These are phyloP conservation scores for Colletotrichum sidae DNA, from an alignment of 2,329 filamentous ascomycete genomes.

Conservation along the genomic window DNA sequence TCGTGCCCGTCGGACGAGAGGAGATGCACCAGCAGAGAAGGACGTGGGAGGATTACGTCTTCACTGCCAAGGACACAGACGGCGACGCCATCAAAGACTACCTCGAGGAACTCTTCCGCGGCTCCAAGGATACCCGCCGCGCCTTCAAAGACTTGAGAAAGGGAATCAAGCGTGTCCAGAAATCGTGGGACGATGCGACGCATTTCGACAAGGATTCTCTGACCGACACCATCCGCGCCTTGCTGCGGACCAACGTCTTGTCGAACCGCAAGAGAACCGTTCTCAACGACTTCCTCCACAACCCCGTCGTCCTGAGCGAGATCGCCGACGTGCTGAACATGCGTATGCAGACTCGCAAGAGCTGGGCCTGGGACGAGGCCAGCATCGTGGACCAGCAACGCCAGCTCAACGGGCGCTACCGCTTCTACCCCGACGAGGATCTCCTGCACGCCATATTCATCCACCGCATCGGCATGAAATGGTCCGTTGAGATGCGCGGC, in stretches of 20 bases:
- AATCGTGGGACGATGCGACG: conserved; percentile 39
- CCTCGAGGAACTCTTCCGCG: conserved; percentile 61
- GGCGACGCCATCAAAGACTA: conserved; percentile 58
- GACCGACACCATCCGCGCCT: conserved; percentile 49
- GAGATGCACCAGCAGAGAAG: conserved; percentile 65
- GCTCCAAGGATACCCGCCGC: conserved; percentile 51
- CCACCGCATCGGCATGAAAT: conserved; percentile 52
- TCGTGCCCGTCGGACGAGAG: conserved; percentile 61
- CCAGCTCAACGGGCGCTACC: conserved; percentile 61
- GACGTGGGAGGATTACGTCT: conserved; percentile 68
- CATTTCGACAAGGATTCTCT: conserved; percentile 48
- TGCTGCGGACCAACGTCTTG: conserved; percentile 54
- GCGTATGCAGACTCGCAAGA: conserved; percentile 50
- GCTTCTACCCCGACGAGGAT: conserved; percentile 68
- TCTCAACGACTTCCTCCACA: conserved; percentile 52
- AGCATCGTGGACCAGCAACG: conserved; percentile 52
- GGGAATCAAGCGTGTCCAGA: conserved; percentile 51
- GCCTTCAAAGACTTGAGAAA: conserved; percentile 55
- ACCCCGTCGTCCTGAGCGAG: conserved; percentile 53
- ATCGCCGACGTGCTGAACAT: conserved; percentile 59
- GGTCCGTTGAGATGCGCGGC: conserved; percentile 47
- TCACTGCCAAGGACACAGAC: conserved; percentile 60
- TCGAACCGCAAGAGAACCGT: conserved; percentile 55
- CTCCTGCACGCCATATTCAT: conserved; percentile 55
- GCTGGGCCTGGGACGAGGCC: conserved; percentile 53